These are phyloP conservation scores for Plectranthus barbatus DNA, from an alignment of 257 asterid genomes.

Conservation along the genomic window DNA sequence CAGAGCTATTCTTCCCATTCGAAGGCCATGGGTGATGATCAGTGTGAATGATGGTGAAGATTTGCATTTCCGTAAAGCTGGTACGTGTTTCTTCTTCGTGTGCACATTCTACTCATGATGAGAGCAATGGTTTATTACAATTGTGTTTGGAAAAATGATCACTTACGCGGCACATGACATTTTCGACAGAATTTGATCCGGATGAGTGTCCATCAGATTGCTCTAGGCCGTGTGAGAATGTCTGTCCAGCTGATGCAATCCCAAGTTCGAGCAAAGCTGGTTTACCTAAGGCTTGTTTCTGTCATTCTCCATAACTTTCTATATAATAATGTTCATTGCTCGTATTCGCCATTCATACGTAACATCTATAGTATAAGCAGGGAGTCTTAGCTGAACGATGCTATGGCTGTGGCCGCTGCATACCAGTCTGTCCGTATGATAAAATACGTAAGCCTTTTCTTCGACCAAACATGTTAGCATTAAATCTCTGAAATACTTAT, in stretches of 20 bases:
- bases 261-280: conserved; percentile 25
- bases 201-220: conserved; percentile 78
- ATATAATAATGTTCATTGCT: neutral
- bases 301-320: neutral
- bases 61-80: conserved; percentile 94
- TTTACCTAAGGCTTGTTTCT: conserved; percentile 36
- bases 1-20: conserved; percentile 47
- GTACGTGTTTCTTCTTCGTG: conserved; percentile 18
- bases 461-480: neutral
- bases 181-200: conserved; percentile 65
- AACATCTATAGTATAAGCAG: conserved; percentile 30
- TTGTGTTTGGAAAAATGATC: neutral
- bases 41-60: conserved; percentile 86
- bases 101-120: neutral
- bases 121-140: neutral
- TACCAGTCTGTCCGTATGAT: conserved; percentile 83
- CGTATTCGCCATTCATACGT: neutral
- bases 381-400: conserved; percentile 79
- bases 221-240: conserved; percentile 75
- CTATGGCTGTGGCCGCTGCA: conserved; percentile 98
- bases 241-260: conserved; percentile 95
- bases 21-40: conserved; percentile 97
- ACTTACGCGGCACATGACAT: neutral
- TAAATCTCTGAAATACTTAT: neutral
- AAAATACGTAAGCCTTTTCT: conserved; percentile 52